Percentiles rank a stretch among this genome's conserved stretches.
phyloP scores from a whole-genome alignment of 2,329 filamentous ascomycete genomes.

The Fusarium palustre region DNA sequence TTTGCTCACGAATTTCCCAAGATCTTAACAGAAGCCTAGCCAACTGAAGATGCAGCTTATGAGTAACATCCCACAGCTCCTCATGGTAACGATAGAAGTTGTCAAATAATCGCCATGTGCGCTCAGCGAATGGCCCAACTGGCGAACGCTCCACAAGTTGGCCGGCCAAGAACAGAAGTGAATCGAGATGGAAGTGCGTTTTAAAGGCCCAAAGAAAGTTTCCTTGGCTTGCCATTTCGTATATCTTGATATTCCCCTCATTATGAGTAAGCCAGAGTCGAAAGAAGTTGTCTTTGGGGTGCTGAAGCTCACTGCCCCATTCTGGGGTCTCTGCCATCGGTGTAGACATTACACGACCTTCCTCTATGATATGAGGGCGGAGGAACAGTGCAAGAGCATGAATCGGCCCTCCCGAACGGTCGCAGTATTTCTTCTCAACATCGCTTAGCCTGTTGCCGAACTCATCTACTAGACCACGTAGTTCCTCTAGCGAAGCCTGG shows the following conservation, averaged over 20 bases:
- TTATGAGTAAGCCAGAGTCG: slow-evolving; percentile 16
- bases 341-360: slow-evolving; percentile 1
- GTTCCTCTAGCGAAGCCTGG: neutral
- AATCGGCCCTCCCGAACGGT: slow-evolving; percentile 1
- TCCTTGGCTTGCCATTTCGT: neutral
- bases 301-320: slow-evolving; percentile 11
- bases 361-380: neutral
- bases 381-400: neutral
- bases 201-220: neutral
- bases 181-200: neutral
- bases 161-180: slow-evolving; percentile 1
- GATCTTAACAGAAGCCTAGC: slow-evolving; percentile 4
- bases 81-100: slow-evolving; percentile 7
- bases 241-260: neutral
- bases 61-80: slow-evolving; percentile 4
- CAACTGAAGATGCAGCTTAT: neutral
- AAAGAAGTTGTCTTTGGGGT: slow-evolving; percentile 9
- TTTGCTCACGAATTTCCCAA: neutral
- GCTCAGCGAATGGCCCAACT: slow-evolving; percentile 1
- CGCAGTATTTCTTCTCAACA: neutral
- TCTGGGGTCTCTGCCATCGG: slow-evolving; percentile 9
- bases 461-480: neutral
- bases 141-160: slow-evolving; percentile 1
- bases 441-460: neutral
- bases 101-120: slow-evolving; percentile 7